A percentile compares a stretch with the other conserved stretches of the same genome.
Evolutionary conservation across 805 yeast genomes (phyloP).

Genomic region (Torulaspora microellipsoides): DNA sequence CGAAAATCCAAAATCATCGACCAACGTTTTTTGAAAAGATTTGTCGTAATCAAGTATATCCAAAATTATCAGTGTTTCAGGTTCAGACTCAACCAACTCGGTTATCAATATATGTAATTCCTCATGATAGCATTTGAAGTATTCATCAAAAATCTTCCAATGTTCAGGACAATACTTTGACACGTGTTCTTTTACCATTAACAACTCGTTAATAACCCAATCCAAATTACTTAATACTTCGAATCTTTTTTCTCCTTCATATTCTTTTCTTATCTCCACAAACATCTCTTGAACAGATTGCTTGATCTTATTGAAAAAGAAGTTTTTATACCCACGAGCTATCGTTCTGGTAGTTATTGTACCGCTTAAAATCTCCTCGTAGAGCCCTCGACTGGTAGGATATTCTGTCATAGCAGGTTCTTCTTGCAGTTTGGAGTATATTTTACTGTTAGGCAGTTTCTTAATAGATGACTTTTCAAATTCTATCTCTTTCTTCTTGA

Average conservation of each 20-base stretch:
- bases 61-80: constrained; percentile 72
- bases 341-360: constrained; percentile 40
- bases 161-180: constrained; percentile 57
- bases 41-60: constrained; percentile 74
- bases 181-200: constrained; percentile 57
- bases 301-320: constrained; percentile 56
- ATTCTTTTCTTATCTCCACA: constrained; percentile 50
- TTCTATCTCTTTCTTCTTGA: constrained; percentile 31
- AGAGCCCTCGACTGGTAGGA: constrained; percentile 32
- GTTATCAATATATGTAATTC: constrained; percentile 61
- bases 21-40: constrained; percentile 53
- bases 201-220: constrained; percentile 80
- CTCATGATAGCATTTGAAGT: constrained; percentile 62
- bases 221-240: constrained; percentile 64
- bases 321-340: constrained; percentile 56
- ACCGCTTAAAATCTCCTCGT: constrained; percentile 40
- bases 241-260: constrained; percentile 45
- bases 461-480: constrained; percentile 26
- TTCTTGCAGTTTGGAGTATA: constrained; percentile 14
- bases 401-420: constrained; percentile 20
- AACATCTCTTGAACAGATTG: constrained; percentile 64
- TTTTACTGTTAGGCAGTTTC: constrained; percentile 26
- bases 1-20: constrained; percentile 45
- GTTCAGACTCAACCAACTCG: constrained; percentile 61
- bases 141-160: constrained; percentile 68